Evolutionary conservation across 2,329 filamentous ascomycete genomes (phyloP), one percentile per base, ranked within the genome.

Genomic region (Cladophialophora yegresii): DNA sequence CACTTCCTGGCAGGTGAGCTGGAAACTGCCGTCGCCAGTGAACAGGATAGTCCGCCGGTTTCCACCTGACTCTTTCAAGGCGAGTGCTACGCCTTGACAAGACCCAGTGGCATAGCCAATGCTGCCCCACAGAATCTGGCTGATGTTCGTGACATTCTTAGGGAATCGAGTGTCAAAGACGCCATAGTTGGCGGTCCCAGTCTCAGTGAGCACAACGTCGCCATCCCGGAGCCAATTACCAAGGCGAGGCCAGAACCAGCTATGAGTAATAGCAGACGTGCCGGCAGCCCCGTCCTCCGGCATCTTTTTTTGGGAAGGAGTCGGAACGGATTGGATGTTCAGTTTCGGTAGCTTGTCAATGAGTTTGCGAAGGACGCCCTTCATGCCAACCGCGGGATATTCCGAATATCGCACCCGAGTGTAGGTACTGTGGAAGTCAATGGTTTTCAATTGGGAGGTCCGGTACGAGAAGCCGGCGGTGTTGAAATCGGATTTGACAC

Each of bases 371-470:
- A 96, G 82, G 26, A 96, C 90, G 54, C 89, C 88, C 65, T 87
- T 87, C 88, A 95, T 93, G 65, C 86, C 83, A 7, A 95, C 83
- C 50, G 87, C 87, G 0, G 90, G 90, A 73, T 93, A 96, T 70
- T 90, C 87, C 0, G 90, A 91, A 77, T 91, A 92, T 58, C 89
- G 83, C 45, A 96, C 89, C 56, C 85, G 84, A 71, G 89, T 87
- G 70, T 87, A 84, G 63, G 85, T 87, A 75, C 86, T 90, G 78
- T 95, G 90, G 72, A 96, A 87, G 71, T 95, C 90, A 72, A 96
- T 91, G 1, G 89, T 90, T 68, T 87, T 88, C 57, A 93, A 84
- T 72, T 91, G 87, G 1, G 87, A 89, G 40, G 91, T 88, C 67
- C 88, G 84, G 75, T 93, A 92, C 0, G 68, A 67, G 58, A 72